Evolutionary conservation across 805 yeast genomes (phyloP).

Genomic region (Ogataea saltuana): DNA sequence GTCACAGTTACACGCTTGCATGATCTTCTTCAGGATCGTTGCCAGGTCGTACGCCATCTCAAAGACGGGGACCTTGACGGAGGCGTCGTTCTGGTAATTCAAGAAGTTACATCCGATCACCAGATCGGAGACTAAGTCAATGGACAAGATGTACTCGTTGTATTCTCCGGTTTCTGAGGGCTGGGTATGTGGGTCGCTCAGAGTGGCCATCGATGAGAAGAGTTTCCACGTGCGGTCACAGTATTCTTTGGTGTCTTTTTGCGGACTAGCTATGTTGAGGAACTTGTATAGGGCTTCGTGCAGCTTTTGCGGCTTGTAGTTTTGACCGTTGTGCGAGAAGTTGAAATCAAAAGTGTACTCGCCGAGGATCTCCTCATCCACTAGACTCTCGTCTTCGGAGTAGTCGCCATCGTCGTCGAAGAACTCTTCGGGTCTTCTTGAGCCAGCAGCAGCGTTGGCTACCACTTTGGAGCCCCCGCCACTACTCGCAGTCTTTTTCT

Average conservation of each 20-base stretch:
- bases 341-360: slow-evolving; percentile 35
- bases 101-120: slow-evolving; percentile 42
- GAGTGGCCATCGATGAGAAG: slow-evolving; percentile 35
- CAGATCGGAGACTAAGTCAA: slow-evolving; percentile 55
- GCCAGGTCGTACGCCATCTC: slow-evolving; percentile 36
- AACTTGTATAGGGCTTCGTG: slow-evolving; percentile 35
- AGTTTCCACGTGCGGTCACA: slow-evolving; percentile 22
- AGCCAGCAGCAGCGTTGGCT: not conserved
- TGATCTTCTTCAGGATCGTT: slow-evolving; percentile 39
- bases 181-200: slow-evolving; percentile 67
- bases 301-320: slow-evolving; percentile 30
- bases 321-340: slow-evolving; percentile 21
- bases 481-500: slow-evolving; percentile 12
- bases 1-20: slow-evolving; percentile 40
- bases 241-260: not conserved
- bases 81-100: slow-evolving; percentile 28
- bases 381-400: slow-evolving; percentile 19
- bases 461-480: slow-evolving; percentile 5
- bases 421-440: slow-evolving; percentile 1
- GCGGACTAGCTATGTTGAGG: slow-evolving; percentile 26
- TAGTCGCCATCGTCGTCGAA: slow-evolving; percentile 6
- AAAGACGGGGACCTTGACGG: slow-evolving; percentile 35
- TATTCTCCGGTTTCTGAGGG: slow-evolving; percentile 59
- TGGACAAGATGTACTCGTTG: slow-evolving; percentile 49
- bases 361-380: slow-evolving; percentile 21